Percentiles rank a stretch among this genome's conserved stretches.
These are phyloP conservation scores for Scortechinia acanthostroma DNA, from an alignment of 2,329 filamentous ascomycete species.

Conservation along the genomic window DNA sequence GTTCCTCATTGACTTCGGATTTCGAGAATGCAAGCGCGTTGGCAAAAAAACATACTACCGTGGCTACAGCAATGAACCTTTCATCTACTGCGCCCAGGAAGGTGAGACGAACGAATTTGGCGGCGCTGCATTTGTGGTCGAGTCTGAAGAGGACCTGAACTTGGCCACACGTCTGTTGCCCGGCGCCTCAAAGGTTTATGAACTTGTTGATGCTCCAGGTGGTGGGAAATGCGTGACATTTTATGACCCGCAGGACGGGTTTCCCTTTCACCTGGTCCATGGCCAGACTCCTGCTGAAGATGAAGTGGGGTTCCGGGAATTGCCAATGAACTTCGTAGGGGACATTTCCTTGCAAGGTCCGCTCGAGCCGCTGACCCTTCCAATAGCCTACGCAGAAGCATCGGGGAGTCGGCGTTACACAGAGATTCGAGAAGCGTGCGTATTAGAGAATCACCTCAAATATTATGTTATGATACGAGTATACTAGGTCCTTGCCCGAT, in stretches of 20 bases:
- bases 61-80: neutral
- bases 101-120: neutral
- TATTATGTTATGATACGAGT: neutral
- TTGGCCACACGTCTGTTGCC: neutral
- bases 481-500: neutral
- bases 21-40: conserved; percentile 27
- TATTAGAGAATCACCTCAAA: neutral
- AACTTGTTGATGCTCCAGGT: neutral
- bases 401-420: neutral
- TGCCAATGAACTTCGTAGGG: too few species aligned
- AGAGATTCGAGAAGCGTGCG: neutral
- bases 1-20: conserved; percentile 39
- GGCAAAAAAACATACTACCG: conserved; percentile 11
- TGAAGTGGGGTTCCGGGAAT: too few species aligned
- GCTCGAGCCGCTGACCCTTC: neutral
- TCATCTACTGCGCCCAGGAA: neutral
- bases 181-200: neutral
- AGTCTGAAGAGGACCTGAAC: neutral
- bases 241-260: neutral
- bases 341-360: neutral
- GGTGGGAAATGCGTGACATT: neutral
- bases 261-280: neutral
- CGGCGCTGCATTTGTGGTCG: neutral
- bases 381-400: neutral
- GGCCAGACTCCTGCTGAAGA: neutral